Evolutionary conservation across 352 stramenopile genomes (phyloP), one percentile per base, ranked within the genome.

Genomic region (Phytophthora kernoviae): DNA sequence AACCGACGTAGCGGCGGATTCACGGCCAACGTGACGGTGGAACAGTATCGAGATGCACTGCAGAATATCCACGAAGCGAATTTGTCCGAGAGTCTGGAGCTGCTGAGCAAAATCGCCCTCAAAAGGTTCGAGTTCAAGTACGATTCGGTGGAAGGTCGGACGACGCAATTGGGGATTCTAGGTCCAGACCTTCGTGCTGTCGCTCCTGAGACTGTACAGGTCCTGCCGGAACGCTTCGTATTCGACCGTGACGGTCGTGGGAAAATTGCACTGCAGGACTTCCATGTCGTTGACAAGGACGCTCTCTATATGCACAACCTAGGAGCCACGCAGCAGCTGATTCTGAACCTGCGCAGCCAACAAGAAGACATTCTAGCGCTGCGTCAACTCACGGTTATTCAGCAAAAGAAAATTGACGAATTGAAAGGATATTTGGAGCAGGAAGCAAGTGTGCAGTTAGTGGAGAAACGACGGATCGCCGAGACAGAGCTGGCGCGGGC

Each of bases 221-320:
- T 93, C 6, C 50, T 88, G 17, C 54, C 81, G 5, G 53, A 90
- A 58, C 74, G 84, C 18, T 70, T 84, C 24, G 70, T 92, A 27
- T 73, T 84, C 36, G 66, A 87, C 53, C 65, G 71, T 10, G 50
- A 70, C 47, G 71, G 67, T 1, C 69, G 79, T 15, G 59, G 81
- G 20, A 87, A 80, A 26, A 65, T 97, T 3, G 62, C 79, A 11
- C 46, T 97, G 22, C 77, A 88, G 39, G 86, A 97, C 58, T 83
- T 97, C 58, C 82, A 92, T 26, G 77, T 91, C 2, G 78, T 97
- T 4, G 91, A 97, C 70, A 96, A 95, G 40, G 79, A 92, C 46
- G 75, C 84, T 18, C 66, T 98, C 5, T 98, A 97, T 58, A 97
- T 97, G 90, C 88, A 97, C 77, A 95, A 88, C 49, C 64, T 98